These are phyloP conservation scores for Botrytis paeoniae DNA, from an alignment of 2,329 filamentous ascomycete genomes.

Conservation along the genomic window DNA sequence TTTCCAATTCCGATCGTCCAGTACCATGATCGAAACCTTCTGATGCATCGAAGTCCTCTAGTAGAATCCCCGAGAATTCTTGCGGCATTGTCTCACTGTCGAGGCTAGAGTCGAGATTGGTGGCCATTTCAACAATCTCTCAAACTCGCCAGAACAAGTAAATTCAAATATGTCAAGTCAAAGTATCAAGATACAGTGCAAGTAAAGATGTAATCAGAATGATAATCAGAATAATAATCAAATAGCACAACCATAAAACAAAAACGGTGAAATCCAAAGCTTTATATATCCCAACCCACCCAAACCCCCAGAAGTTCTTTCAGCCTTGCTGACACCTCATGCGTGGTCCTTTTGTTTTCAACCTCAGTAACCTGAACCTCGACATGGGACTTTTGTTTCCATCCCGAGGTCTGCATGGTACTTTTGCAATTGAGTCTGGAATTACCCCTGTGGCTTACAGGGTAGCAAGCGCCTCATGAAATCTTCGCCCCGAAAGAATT, in stretches of 20 bases:
- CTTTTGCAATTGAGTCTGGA: neutral
- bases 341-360: neutral
- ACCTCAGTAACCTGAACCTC: neutral
- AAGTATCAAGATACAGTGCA: neutral
- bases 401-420: neutral
- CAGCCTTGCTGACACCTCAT: neutral
- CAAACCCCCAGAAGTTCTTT: neutral
- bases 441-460: neutral
- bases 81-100: neutral
- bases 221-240: no score
- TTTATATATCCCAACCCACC: neutral
- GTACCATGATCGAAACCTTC: neutral
- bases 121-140: neutral
- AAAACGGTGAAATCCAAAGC: neutral
- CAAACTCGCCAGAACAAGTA: neutral
- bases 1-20: neutral
- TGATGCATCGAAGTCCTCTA: no score
- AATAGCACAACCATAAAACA: neutral
- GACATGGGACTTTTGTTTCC: neutral
- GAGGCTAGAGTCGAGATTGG: neutral
- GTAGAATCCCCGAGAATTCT: neutral
- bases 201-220: neutral
- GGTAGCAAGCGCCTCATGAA: neutral
- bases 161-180: neutral
- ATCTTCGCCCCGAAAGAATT: neutral